phyloP scores from a whole-genome alignment of 352 stramenopile species.

The Blastocystis sp. region DNA sequence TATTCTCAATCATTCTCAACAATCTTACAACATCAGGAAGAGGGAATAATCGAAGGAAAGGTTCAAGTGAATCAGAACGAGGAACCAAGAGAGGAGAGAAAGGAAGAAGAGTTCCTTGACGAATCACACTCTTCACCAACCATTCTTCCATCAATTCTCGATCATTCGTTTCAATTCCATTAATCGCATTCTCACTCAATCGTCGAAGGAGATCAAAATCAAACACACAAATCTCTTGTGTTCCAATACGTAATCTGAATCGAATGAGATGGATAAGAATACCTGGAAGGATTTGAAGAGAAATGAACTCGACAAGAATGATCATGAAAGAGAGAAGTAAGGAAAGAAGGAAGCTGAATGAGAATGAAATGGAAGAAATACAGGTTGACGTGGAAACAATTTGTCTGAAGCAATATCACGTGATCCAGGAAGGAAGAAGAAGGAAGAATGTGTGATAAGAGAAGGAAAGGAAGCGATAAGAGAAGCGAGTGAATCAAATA shows the following conservation, averaged over 20 bases:
- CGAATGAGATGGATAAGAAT: not conserved
- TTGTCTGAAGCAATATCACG: not conserved
- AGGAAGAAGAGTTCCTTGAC: not conserved
- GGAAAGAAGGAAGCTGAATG: too few relatives aligned
- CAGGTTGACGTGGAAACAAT: not conserved
- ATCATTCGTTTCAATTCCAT: not conserved
- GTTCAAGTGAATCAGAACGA: not conserved
- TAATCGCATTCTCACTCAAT: not conserved
- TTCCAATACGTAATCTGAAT: not conserved
- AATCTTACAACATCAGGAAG: not conserved
- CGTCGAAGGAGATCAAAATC: not conserved
- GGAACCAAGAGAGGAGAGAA: not conserved
- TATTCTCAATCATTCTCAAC: not conserved
- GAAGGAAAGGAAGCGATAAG: not conserved
- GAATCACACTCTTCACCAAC: not conserved
- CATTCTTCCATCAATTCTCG: not conserved
- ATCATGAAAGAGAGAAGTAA: too few relatives aligned
- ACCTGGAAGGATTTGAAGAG: not conserved
- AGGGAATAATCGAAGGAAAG: not conserved
- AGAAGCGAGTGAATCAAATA: not conserved
- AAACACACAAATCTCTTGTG: conserved; percentile 8
- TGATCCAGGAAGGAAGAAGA: not conserved
- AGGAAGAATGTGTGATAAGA: not conserved
- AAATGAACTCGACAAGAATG: not conserved
- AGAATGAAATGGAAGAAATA: not conserved